Evolutionary conservation across 2,329 filamentous ascomycete species (phyloP).

Genomic region (Zasmidium cellare): DNA sequence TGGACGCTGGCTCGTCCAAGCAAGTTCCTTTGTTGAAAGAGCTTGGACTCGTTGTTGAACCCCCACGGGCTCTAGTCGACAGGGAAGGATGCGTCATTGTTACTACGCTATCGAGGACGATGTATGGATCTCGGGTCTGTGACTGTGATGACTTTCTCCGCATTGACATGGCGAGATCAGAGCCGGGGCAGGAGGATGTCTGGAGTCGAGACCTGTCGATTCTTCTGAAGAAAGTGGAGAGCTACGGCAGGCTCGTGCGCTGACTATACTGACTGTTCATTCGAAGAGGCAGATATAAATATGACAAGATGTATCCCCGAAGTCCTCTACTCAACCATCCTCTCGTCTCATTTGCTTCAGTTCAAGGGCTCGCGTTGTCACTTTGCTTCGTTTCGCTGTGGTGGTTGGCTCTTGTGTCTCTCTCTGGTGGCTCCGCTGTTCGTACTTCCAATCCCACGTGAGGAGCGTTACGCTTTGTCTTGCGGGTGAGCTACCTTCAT

Average conservation of each 20-base stretch:
- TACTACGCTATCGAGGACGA: background rate
- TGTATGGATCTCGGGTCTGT: too few relatives aligned
- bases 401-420: constrained; percentile 8
- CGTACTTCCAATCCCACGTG: constrained; percentile 4
- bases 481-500: background rate
- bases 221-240: constrained; percentile 11
- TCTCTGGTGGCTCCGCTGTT: constrained; percentile 10
- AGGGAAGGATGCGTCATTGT: constrained; percentile 2
- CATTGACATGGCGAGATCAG: background rate
- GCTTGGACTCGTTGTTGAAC: constrained; percentile 1
- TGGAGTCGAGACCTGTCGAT: constrained; percentile 4
- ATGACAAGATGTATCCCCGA: background rate
- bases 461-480: background rate
- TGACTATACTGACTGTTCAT: background rate
- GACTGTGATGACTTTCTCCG: background rate
- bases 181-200: background rate
- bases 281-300: background rate
- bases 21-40: constrained; percentile 1
- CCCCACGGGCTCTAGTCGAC: background rate
- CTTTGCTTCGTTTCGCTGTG: constrained; percentile 1
- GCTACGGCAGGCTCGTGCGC: constrained; percentile 21
- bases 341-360: constrained; percentile 1
- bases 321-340: constrained; percentile 2
- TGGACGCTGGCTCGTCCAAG: background rate
- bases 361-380: constrained; percentile 15